Base-by-base conservation (phyloP, 495 filamentous ascomycete genomes). In the Penicillium cosmopolitanum region DNA sequence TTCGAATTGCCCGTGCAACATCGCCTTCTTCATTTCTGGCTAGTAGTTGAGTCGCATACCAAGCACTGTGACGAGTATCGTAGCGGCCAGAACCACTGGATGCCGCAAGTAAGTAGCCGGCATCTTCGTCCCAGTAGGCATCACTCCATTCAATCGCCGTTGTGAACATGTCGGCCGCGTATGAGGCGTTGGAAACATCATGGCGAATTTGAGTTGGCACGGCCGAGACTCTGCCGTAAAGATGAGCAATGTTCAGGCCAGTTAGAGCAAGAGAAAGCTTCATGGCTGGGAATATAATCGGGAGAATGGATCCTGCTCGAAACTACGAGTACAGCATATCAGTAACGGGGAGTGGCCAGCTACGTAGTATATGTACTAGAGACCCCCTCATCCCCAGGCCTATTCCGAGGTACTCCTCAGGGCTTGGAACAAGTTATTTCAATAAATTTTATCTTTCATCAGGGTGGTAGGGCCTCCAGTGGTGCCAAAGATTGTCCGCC, bases 11-110 rank as follows among this genome's bases (percentile, higher is more conserved):
- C 51, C 72, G 63, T 5, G 63, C 60, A 43, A 72, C 70, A 61
- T 79, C 76, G 15, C 53, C 64, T 9, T 57, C 66, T 2, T 62
- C 57, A 51, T 79, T 77, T n/a, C 76, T 64, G 9, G 72, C 70
- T 13, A 79, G 62, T 23, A 79, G 51, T 15, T 74, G 73, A 15
- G 72, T 63, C 0, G 73, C 68, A 67, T 79, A 77, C 76, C 76
- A 77, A 3, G 69, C 71, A 0, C 66, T 69, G 28, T 68, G 68
- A 19, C 76, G 66, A 23, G 68, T 74, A 35, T 77, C 75, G 21
- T 77, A 64, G 4, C 55, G 55, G 35, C 58, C 65, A 12, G 38
- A 13, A 50, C 53, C 52, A 25, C 51, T 58, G 10, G 56, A 42
- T 25, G 63, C 15, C 16, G 59, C 57, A 19, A 66, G 56, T 28